A percentile compares a stretch with the other conserved stretches of the same genome.
These are phyloP conservation scores for Wickerhamiella shivajii DNA, from an alignment of 805 yeast genomes.

Conservation along the genomic window DNA sequence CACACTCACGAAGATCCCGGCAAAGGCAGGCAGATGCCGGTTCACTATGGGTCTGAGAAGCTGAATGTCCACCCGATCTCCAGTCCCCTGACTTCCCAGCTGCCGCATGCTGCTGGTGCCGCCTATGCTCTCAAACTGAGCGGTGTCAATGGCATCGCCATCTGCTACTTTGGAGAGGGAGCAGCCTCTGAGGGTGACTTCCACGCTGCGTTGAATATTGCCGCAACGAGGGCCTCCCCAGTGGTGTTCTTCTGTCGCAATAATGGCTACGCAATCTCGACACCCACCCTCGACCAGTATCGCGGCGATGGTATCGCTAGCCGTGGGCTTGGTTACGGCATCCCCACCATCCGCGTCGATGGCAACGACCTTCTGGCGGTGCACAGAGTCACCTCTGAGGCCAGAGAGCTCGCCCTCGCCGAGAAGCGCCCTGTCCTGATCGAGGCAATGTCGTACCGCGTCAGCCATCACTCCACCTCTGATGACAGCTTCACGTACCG, in stretches of 20 bases:
- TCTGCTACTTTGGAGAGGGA: constrained; percentile 26
- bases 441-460: constrained; percentile 26
- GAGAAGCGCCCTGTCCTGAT: constrained; percentile 21
- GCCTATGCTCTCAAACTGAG: constrained; percentile 24
- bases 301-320: constrained; percentile 26
- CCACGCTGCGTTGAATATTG: constrained; percentile 26
- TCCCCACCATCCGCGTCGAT: constrained; percentile 25
- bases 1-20: constrained; percentile 22
- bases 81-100: constrained; percentile 24
- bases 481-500: constrained; percentile 27
- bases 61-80: constrained; percentile 25
- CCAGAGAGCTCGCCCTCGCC: constrained; percentile 18
- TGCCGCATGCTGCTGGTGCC: constrained; percentile 27
- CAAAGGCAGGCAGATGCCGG: constrained; percentile 24
- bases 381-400: constrained; percentile 18
- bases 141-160: constrained; percentile 18
- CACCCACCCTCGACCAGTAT: constrained; percentile 24
- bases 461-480: constrained; percentile 25
- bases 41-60: constrained; percentile 20
- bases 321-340: constrained; percentile 25
- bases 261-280: constrained; percentile 26
- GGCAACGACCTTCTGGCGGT: constrained; percentile 24
- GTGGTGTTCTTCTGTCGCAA: constrained; percentile 24
- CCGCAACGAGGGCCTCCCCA: constrained; percentile 25
- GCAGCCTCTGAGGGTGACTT: constrained; percentile 27